phyloP scores from a whole-genome alignment of 2,329 filamentous ascomycete genomes.

The Botrytis pseudocinerea region DNA sequence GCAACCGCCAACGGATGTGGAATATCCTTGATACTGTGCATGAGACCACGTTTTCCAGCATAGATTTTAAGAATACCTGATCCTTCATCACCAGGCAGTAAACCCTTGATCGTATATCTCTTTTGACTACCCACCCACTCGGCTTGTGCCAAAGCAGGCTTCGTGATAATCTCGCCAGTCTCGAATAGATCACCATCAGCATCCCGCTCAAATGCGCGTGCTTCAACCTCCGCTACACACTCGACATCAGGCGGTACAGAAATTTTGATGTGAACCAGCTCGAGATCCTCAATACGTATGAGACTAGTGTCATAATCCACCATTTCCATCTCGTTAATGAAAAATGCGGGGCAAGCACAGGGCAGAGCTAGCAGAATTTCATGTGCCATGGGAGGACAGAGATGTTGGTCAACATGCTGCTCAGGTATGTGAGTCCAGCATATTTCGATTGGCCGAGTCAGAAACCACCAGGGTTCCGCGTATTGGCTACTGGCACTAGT shows the following conservation, averaged over 20 bases:
- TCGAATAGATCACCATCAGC: constrained; percentile 91
- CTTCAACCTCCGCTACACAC: constrained; percentile 88
- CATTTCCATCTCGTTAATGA: constrained; percentile 78
- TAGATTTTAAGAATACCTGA: constrained; percentile 87
- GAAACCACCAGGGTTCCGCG: constrained; percentile 91
- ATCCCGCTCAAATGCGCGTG: constrained; percentile 76
- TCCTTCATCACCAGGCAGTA: constrained; percentile 89
- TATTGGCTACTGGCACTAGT: constrained; percentile 68
- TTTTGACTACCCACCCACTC: constrained; percentile 89
- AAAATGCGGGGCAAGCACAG: constrained; percentile 82
- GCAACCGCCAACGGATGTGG: constrained; percentile 88
- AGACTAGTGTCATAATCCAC: constrained; percentile 89
- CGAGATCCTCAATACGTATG: constrained; percentile 82
- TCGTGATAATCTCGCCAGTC: constrained; percentile 81
- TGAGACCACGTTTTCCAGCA: constrained; percentile 88
- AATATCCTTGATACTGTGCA: constrained; percentile 97
- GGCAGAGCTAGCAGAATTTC: constrained; percentile 86
- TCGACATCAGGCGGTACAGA: constrained; percentile 88
- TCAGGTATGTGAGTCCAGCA: constrained; percentile 97
- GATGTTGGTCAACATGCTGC: constrained; percentile 84
- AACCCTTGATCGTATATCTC: constrained; percentile 87
- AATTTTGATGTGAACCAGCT: constrained; percentile 88
- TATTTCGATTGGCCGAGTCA: constrained; percentile 82
- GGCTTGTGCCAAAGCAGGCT: constrained; percentile 84
- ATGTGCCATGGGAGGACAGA: constrained; percentile 83